Base-by-base conservation (phyloP, 2,329 filamentous ascomycete species). In the Aspergillus flavus region DNA sequence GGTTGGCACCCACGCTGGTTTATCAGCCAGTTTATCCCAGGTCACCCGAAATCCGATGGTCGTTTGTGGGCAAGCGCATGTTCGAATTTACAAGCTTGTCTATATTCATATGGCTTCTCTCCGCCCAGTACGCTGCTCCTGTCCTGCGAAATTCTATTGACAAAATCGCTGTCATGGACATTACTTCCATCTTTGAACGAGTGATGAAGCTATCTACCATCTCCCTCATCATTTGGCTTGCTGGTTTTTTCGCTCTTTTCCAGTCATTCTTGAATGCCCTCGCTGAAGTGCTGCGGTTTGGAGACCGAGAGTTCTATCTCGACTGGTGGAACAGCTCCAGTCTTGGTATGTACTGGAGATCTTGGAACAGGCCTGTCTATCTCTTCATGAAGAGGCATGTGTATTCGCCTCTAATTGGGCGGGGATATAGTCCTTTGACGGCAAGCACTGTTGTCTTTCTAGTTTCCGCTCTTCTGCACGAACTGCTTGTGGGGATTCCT, bases 251-350 rank as follows among this genome's bases (percentile, higher is more conserved):
- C 73, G 95, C 94, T 2, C 81, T 98, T 16, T 99, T 99, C 81
- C 95, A 99, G 75, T 94, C 92, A 1, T 89, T 92, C 65, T 82
- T 99, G 57, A 99, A 99, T 73, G 93, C 93, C 0, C 82, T 98
- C 23, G 94, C 94, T 4, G 95, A 99, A 77, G 82, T 98, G 14
- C 91, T 93, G 82, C 86, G 87, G 50, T 99, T 99, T 72, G 95
- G 91, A 21, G 95, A 99, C 76, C 87, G 95, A 34, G 91, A 94
- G 58, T 99, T 99, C 78, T 99, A 99, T 78, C 90, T 92, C 43
- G 93, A 97, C 73, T 99, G 95, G 95, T 99, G 95, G 95, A 99
- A 99, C 75, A 92, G 89, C 67, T 89, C 89, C 60, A 93, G 89
- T 68, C 83, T 98, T 7, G 92, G 94, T 39, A 86, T 86, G 5